These are phyloP conservation scores for Lecanicillium sp. DNA, from an alignment of 2,329 filamentous ascomycete species.

Conservation along the genomic window DNA sequence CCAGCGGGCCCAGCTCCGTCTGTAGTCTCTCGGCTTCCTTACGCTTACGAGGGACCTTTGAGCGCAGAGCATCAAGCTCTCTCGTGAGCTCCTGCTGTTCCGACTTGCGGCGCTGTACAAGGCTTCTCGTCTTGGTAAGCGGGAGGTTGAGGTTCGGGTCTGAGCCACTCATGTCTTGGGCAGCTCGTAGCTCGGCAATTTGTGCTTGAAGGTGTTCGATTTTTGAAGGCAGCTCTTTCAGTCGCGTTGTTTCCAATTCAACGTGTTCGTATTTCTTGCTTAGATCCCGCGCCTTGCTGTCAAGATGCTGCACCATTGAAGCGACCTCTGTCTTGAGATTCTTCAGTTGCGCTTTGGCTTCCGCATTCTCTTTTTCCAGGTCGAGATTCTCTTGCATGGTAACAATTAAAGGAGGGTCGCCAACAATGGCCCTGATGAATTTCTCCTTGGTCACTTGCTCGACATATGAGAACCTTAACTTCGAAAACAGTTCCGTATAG, in stretches of 20 bases:
- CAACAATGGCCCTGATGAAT: conserved; percentile 86
- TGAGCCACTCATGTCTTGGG: conserved; percentile 24
- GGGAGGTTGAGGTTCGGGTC: conserved; percentile 45
- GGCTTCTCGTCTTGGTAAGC: conserved; percentile 45
- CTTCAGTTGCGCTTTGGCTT: conserved; percentile 68
- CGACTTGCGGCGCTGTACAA: conserved; percentile 42
- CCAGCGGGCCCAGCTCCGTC: conserved; percentile 59
- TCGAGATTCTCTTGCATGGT: conserved; percentile 73
- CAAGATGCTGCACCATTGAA: conserved; percentile 63
- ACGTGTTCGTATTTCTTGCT: conserved; percentile 44
- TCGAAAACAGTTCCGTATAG: conserved; percentile 92
- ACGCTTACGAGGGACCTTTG: conserved; percentile 54
- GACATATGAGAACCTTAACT: conserved; percentile 93
- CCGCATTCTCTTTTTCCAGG: conserved; percentile 60
- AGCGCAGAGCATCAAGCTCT: conserved; percentile 54
- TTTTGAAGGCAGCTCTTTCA: conserved; percentile 43
- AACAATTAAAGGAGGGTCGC: conserved; percentile 80
- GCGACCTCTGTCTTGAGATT: conserved; percentile 72
- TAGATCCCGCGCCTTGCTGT: conserved; percentile 52
- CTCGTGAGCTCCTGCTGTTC: conserved; percentile 50
- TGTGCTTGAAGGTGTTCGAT: conserved; percentile 39
- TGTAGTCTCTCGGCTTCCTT: conserved; percentile 60
- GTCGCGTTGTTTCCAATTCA: conserved; percentile 35
- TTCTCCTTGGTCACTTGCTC: conserved; percentile 99
- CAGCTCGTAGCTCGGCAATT: conserved; percentile 35